Base-by-base conservation (phyloP, 2,329 filamentous ascomycete species). In the Stenocarpella maydis region DNA sequence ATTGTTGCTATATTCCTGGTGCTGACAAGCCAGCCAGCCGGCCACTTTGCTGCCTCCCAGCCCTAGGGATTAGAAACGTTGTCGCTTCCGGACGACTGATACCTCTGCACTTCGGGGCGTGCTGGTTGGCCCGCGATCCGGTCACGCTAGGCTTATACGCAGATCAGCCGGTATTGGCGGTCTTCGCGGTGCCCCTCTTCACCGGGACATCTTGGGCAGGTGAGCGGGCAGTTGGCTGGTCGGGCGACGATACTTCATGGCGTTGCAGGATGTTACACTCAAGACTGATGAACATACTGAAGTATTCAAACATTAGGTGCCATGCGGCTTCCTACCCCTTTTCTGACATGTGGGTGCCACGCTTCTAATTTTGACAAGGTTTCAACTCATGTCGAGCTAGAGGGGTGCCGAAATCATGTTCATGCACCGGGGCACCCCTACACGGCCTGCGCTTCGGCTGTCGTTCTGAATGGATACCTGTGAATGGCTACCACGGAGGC, bases 381-480 rank as follows among this genome's bases (percentile, higher is more conserved):
- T 70, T 63, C 39, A 45, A 63, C 63, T 53, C 63, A 65, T 58
- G 39, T 45, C 60, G 43, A 58, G 50, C 39, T 54, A 34, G 64
- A 71, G 60, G 52, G 52, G 53, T 65, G 58, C 69, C 69, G 69
- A 69, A 60, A 71, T 71, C 61, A 68, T 63, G 28, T 70, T 71
- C 50, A 71, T 70, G 68, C 64, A 58, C 64, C 21, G 39, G 64
- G 47, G 53, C 19, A 64, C 65, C 68, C 65, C 64, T 66, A 34
- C 67, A 63, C 63, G 53, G 47, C 31, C 19, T 41, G 58, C 41
- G 64, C 58, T 64, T 53, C 37, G 64, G 64, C 43, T 58, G 47
- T 43, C 52, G 54, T 49, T 47, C 37, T 53, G 43, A 50, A 67
- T 58, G 65, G 65, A 41, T 39, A 49, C 21, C 53, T 31, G 28